Conservation (phyloP, 2,329 filamentous ascomycete genomes). For the Aphanoascus verrucosus region DNA sequence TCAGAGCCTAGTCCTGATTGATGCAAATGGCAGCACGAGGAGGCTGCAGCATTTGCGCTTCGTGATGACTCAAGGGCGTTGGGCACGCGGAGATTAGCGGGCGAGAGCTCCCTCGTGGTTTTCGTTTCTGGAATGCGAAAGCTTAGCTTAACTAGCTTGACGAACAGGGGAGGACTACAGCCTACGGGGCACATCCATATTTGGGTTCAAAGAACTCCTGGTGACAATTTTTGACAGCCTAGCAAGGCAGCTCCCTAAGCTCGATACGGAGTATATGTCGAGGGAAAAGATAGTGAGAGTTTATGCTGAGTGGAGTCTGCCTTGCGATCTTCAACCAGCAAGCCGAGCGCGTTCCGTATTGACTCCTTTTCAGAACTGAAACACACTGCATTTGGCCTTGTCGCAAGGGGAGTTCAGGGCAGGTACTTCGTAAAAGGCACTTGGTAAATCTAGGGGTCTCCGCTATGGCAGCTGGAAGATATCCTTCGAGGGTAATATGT, state of each 20-base stretch:
- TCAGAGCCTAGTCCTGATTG: not conserved
- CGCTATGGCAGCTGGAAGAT: too few relatives aligned
- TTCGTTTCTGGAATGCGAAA: slow-evolving; percentile 1
- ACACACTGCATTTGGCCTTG: too few relatives aligned
- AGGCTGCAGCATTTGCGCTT: not conserved
- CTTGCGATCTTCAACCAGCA: not conserved
- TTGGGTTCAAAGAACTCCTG: not conserved
- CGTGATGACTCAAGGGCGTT: slow-evolving; percentile 1
- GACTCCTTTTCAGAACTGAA: too few relatives aligned
- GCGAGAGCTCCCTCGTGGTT: not conserved
- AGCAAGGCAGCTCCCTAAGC: not conserved
- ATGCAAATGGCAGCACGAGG: not conserved
- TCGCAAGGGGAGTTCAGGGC: too few relatives aligned
- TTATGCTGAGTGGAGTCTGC: slow-evolving; percentile 4
- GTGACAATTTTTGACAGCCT: not conserved
- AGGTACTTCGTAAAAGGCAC: too few relatives aligned
- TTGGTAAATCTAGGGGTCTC: too few relatives aligned
- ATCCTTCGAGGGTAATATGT: too few relatives aligned
- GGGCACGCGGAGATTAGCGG: not conserved
- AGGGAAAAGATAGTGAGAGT: not conserved
- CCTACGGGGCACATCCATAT: too few relatives aligned
- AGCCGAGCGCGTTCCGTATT: not conserved
- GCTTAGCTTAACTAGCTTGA: not conserved
- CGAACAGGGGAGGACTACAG: too few relatives aligned
- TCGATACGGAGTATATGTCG: not conserved